Evolutionary conservation across 192 early-diverging fungal genomes (phyloP), one percentile per base, ranked within the genome.

Genomic region (Coemansia sp.): DNA sequence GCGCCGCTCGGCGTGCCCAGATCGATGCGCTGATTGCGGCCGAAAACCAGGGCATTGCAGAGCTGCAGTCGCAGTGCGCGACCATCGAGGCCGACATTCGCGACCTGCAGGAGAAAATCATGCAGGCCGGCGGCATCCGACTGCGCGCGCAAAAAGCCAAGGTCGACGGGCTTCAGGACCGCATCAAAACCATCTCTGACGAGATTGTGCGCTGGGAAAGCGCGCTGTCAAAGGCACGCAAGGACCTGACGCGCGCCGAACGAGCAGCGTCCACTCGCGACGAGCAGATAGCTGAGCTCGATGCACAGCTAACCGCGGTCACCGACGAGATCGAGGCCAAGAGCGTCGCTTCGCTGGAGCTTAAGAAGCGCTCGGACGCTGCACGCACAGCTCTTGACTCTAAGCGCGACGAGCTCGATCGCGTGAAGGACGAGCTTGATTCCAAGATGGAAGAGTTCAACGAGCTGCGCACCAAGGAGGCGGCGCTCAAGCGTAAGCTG

Each of bases 71-170:
- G 48, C 77, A 87, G 25, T 78, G 86, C 14, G 60, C 78, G 13
- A 69, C 72, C 11, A 88, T 98, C 51, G 87, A 97, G 60, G 85
- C 76, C 3, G 88, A 85, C 45, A 96, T 99, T 61, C 83, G 85
- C 42, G 72, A 78, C 30, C 78, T 98, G 20, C 94, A 97, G 55
- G 88, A 93, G 36, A 85, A 93, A 61, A 96, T 99, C 59, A 78
- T 97, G 71, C 86, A 95, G 65, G 89, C 86, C 32, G 97, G 97
- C 60, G 95, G 93, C 42, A 88, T 91, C 52, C 84, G 88, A 68
- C 74, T 99, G 29, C 85, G 95, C 48, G 72, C 85, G 4, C 95
- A 99, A 74, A 92, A 92, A 54, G 83, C 88, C 45, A 90, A 86
- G 24, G 91, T 94, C 10, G 92, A 95, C 55, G 85, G 87, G 16